Conservation (phyloP, 2,329 filamentous ascomycete genomes). For the Alternaria arbusti region DNA sequence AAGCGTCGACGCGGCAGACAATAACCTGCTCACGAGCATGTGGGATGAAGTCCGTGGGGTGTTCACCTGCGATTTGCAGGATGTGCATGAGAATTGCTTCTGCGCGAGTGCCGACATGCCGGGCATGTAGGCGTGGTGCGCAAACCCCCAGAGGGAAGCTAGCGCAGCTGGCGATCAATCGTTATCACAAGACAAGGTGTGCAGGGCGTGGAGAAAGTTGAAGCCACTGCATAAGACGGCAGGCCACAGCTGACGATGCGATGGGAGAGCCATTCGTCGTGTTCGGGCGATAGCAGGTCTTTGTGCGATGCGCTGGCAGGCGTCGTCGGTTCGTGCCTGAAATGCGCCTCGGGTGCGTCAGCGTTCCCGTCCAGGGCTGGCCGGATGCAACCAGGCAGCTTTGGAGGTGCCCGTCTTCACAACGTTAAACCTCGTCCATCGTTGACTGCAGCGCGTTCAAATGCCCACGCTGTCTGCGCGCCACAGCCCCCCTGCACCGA, state of each 20-base stretch:
- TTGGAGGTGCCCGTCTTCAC: neutral
- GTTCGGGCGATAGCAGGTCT: neutral
- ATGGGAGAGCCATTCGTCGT: neutral
- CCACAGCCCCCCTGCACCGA: constrained; percentile 27
- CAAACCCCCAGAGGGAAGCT: neutral
- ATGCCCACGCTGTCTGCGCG: constrained; percentile 30
- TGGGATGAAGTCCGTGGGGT: neutral
- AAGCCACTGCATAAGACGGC: neutral
- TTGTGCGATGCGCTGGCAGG: constrained; percentile 28
- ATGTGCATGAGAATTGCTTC: constrained; percentile 2
- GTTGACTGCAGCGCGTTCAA: constrained; percentile 22
- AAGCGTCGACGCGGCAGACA: neutral
- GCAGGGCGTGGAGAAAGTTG: neutral
- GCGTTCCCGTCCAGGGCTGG: constrained; percentile 5
- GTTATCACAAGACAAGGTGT: neutral
- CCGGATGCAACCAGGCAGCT: neutral
- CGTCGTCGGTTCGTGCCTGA: constrained; percentile 23
- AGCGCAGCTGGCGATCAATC: neutral
- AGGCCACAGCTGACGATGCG: constrained; percentile 4
- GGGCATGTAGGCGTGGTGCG: neutral
- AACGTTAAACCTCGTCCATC: constrained; percentile 9
- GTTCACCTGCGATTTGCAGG: neutral
- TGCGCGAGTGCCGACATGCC: neutral
- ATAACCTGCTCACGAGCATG: neutral
- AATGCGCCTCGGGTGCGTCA: constrained; percentile 10